Conservation (phyloP, 306 rosid genomes). For the Cicer chorassanicum region DNA sequence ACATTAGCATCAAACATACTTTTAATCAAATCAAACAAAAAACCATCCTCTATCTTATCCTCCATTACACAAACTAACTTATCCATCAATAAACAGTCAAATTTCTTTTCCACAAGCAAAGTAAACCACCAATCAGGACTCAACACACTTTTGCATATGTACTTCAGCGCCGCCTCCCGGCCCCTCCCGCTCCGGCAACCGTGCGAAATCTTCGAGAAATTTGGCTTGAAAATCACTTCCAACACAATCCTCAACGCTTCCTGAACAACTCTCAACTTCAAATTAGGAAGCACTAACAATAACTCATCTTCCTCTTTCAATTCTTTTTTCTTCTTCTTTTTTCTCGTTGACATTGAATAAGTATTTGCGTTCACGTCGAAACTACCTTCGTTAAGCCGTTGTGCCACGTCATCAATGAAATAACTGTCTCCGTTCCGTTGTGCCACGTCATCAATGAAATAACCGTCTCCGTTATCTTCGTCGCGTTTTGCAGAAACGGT, state of each 20-base stretch:
- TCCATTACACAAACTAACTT: conserved; percentile 66
- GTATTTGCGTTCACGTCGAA: conserved; percentile 68
- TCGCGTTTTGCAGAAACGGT: conserved; percentile 31
- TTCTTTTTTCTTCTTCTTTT: conserved; percentile 4
- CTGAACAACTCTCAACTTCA: conserved; percentile 72
- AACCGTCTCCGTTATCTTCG: not conserved
- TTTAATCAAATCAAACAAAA: conserved; percentile 54
- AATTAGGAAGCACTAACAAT: conserved; percentile 73
- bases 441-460: conserved; percentile 57
- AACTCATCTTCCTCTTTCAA: conserved; percentile 47
- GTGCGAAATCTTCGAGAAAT: conserved; percentile 83
- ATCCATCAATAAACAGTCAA: conserved; percentile 61
- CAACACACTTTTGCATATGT: conserved; percentile 64
- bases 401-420: conserved; percentile 57
- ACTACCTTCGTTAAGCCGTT: conserved; percentile 56
- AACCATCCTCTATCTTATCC: conserved; percentile 78
- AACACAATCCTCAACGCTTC: conserved; percentile 81
- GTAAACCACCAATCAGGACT: conserved; percentile 90
- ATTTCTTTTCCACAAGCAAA: conserved; percentile 58
- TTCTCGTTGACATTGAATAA: conserved; percentile 59
- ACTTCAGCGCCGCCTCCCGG: conserved; percentile 67
- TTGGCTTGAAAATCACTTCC: conserved; percentile 81
- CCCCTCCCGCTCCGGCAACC: conserved; percentile 93
- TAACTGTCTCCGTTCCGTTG: conserved; percentile 39
- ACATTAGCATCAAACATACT: conserved; percentile 74